phyloP scores from a whole-genome alignment of 2,329 filamentous ascomycete genomes.

The Gliomastix tumulicola region DNA sequence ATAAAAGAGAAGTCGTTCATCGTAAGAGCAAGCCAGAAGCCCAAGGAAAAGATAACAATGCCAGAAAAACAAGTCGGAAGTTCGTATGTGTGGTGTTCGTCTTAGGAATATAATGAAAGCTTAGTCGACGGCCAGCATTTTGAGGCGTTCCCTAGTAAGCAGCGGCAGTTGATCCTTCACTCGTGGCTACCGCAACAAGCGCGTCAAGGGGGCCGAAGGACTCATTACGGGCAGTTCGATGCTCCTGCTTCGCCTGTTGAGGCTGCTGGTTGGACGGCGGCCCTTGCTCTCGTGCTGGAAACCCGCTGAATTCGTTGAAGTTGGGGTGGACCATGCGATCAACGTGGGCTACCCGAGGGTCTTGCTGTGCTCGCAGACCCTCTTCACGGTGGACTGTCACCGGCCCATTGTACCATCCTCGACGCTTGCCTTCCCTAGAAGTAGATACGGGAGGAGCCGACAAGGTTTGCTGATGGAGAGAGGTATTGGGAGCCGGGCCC shows the following conservation, averaged over 20 bases:
- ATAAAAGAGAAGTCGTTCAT: too few relatives aligned
- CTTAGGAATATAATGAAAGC: too few relatives aligned
- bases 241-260: slow-evolving; percentile 12
- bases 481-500: slow-evolving; percentile 18
- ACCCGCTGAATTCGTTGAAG: slow-evolving; percentile 42
- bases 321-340: slow-evolving; percentile 54
- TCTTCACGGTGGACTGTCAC: slow-evolving; percentile 28
- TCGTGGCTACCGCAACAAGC: slow-evolving; percentile 35
- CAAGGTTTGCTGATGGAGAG: slow-evolving; percentile 50
- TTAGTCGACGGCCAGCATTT: too few relatives aligned
- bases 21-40: too few relatives aligned
- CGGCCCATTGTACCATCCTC: slow-evolving; percentile 64
- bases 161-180: slow-evolving; percentile 32
- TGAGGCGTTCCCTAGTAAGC: too few relatives aligned
- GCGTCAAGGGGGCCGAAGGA: slow-evolving; percentile 31
- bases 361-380: slow-evolving; percentile 15
- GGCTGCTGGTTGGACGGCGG: slow-evolving; percentile 9
- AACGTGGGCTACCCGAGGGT: slow-evolving; percentile 34
- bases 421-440: slow-evolving; percentile 55
- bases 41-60: too few relatives aligned
- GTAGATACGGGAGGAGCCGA: slow-evolving; percentile 51
- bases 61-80: slow-evolving; percentile 1
- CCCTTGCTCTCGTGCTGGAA: slow-evolving; percentile 29
- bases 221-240: slow-evolving; percentile 13
- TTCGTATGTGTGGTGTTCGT: too few relatives aligned